These are phyloP conservation scores for Pittosporum tobira DNA, from an alignment of 129 eudicot genomes.

Conservation along the genomic window DNA sequence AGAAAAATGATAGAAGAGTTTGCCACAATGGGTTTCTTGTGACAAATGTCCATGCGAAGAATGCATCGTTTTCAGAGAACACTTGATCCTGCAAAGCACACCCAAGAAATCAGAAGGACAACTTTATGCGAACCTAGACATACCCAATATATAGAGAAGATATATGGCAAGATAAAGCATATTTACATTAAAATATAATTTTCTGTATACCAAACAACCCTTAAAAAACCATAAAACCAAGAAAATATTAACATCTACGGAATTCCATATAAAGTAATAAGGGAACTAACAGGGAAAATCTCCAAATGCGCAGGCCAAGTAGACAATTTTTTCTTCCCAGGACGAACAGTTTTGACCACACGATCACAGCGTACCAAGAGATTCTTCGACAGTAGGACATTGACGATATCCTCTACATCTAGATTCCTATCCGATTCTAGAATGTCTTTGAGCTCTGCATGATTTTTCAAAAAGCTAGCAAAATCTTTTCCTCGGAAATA, in stretches of 20 bases:
- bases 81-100: slow-evolving; percentile 64
- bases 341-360: slow-evolving; percentile 93
- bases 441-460: slow-evolving; percentile 77
- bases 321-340: slow-evolving; percentile 89
- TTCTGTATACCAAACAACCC: neutral
- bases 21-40: slow-evolving; percentile 92
- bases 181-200: neutral
- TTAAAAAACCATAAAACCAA: neutral
- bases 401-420: slow-evolving; percentile 83
- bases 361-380: slow-evolving; percentile 95
- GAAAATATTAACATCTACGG: neutral
- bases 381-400: slow-evolving; percentile 63
- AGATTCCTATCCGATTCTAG: slow-evolving; percentile 69
- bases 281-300: slow-evolving; percentile 67
- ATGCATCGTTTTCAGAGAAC: slow-evolving; percentile 89
- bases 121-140: neutral
- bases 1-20: slow-evolving; percentile 82
- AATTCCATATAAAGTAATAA: neutral
- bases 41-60: slow-evolving; percentile 95
- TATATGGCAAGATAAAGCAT: too few species aligned
- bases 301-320: slow-evolving; percentile 99
- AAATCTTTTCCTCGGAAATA: slow-evolving; percentile 96
- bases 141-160: too few species aligned
- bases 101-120: neutral
- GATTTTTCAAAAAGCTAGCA: slow-evolving; percentile 76